A percentile compares a stretch with the other conserved stretches of the same genome.
These are phyloP conservation scores for Lichtheimia hyalospora DNA, from an alignment of 371 early-diverging fungal genomes.

Conservation along the genomic window DNA sequence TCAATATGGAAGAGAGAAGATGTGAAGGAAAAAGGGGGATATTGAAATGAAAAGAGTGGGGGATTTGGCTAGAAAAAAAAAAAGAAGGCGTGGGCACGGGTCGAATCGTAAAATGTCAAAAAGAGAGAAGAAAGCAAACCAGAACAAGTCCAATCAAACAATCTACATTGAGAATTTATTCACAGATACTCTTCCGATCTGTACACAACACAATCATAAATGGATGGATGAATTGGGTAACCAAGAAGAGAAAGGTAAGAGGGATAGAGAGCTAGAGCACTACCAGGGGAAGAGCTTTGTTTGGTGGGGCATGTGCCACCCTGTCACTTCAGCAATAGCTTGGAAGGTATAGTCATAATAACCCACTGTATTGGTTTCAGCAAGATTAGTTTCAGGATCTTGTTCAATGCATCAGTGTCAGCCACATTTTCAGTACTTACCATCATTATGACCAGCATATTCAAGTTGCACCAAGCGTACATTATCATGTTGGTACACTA, in stretches of 20 bases:
- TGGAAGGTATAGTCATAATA: constrained; percentile 40
- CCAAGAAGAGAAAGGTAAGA: neutral
- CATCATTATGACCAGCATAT: constrained; percentile 43
- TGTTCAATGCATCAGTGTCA: no score
- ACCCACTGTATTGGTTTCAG: constrained; percentile 22
- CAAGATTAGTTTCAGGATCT: no score
- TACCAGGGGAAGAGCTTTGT: neutral
- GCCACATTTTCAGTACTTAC: constrained; percentile 19
- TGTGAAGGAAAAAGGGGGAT: neutral
- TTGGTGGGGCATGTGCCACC: constrained; percentile 17
- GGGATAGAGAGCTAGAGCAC: no score
- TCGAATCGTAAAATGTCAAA: neutral
- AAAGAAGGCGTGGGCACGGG: constrained; percentile 1
- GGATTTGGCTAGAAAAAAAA: constrained; percentile 1
- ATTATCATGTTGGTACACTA: constrained; percentile 18
- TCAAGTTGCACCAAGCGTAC: constrained; percentile 25
- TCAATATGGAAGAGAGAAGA: constrained; percentile 1
- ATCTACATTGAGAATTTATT: constrained; percentile 1
- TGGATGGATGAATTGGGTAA: neutral
- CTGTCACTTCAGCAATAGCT: constrained; percentile 26
- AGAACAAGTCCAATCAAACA: constrained; percentile 1
- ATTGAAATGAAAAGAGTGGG: neutral
- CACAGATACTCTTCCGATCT: constrained; percentile 1
- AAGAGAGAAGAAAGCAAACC: neutral
- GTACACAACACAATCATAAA: neutral